Evolutionary conservation across 345 rosid species (phyloP), one percentile per base, ranked within the genome.

Genomic region (Stellera chamaejasme): DNA sequence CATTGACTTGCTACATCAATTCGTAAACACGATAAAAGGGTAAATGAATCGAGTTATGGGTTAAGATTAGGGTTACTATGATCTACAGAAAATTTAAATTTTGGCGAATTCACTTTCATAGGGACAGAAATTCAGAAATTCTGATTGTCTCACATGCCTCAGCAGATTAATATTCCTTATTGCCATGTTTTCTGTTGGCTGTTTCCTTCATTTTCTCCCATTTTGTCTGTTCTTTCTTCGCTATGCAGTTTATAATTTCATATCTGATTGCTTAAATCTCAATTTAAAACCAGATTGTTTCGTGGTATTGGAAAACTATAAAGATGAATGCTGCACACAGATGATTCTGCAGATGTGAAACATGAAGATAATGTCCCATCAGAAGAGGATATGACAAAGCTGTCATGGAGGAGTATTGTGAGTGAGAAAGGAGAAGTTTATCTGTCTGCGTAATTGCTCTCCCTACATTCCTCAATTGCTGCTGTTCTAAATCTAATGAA

Each of bases 291-390:
- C 72, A 85, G 89, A 80, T 80, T 56, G 85, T 82, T 63, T 72
- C 89, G 87, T 75, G 55, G 83, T 82, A 46, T 77, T 85, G 75
- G 89, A 82, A 72, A 82, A 85, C 43, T 82, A 76, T 65, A 79
- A 79, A 70, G 72, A 62, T 51, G 43, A 44, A 10, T 57, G 60
- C 47, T 52, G 60, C 15, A 60, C 59, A 32, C 10, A 64, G 19
- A 65, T 25, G 74, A 43, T 19, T 19, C 23, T 19, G 23, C 23
- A 19, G 23, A 19, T 19, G 23, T 19, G 25, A 69, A 59, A 36
- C 68, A 72, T 13, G 66, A 73, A 59, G 64, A 65, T 47, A 73
- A 69, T 62, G 50, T 70, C 19, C 53, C 62, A 56, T 23, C 72
- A n/a, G 50, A 62, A 23, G 80, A 77, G 65, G 55, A 72, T 61